Conservation (phyloP, 202 grass and related monocot genomes). For the Dendrocalamus latiflorus region DNA sequence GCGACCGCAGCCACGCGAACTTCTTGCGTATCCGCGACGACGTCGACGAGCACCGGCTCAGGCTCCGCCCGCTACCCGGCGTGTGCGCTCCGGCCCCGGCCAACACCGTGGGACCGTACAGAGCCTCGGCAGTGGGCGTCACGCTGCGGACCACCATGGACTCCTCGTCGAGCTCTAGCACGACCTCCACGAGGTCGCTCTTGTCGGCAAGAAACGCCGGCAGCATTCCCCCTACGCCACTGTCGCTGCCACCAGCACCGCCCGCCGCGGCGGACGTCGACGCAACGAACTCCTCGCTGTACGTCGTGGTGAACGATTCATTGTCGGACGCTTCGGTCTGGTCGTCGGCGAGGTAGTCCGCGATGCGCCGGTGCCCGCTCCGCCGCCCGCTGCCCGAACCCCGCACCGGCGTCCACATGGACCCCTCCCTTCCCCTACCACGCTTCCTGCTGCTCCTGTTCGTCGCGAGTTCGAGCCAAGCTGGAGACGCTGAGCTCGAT, state of each 20-base stretch:
- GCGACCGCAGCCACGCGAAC: constrained; percentile 88
- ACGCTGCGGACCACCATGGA: constrained; percentile 95
- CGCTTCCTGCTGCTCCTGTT: neutral
- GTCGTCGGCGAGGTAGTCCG: no score
- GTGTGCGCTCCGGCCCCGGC: neutral
- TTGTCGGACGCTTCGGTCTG: constrained; percentile 62
- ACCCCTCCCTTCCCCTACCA: neutral
- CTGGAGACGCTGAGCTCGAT: no score
- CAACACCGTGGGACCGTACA: constrained; percentile 3
- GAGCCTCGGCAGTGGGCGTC: constrained; percentile 47
- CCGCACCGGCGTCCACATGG: constrained; percentile 43
- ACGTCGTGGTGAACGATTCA: constrained; percentile 54
- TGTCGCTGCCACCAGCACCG: neutral
- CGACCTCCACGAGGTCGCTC: constrained; percentile 92
- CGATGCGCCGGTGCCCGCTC: no score
- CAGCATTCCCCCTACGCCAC: constrained; percentile 45
- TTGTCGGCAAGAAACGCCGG: constrained; percentile 73
- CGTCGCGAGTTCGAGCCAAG: no score
- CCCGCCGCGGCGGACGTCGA: constrained; percentile 30
- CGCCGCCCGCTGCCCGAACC: constrained; percentile 33
- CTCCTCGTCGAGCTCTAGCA: constrained; percentile 95
- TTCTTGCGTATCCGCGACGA: constrained; percentile 73
- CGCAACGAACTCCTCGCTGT: constrained; percentile 42
- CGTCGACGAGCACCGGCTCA: constrained; percentile 79
- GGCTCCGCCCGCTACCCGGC: constrained; percentile 27